Conservation (phyloP, 192 early-diverging fungal species). For the Bifiguratus adelaidae region DNA sequence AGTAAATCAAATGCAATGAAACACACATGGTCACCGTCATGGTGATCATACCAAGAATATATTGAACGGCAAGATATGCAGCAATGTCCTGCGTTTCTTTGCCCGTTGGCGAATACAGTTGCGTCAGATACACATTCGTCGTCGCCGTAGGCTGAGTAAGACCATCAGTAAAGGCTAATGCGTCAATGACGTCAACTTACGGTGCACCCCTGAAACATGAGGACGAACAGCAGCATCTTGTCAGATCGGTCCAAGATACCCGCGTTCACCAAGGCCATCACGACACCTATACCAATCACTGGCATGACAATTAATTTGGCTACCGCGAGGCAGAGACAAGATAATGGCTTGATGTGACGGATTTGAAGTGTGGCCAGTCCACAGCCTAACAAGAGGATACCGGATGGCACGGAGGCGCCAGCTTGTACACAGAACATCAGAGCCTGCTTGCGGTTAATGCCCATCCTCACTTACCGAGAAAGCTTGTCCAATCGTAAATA, state of each 20-base stretch:
- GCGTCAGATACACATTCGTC: neutral
- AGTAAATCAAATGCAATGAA: too few relatives aligned
- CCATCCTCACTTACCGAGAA: too few relatives aligned
- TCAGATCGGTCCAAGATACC: neutral
- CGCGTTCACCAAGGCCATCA: neutral
- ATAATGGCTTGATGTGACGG: neutral
- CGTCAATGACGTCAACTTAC: too few relatives aligned
- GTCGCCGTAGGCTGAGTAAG: neutral
- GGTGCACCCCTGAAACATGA: neutral
- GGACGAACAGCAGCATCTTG: conserved; percentile 2
- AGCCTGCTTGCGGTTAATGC: too few relatives aligned
- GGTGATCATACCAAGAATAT: neutral
- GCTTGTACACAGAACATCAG: neutral
- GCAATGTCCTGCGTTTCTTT: neutral
- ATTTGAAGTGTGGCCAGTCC: neutral
- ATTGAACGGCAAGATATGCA: neutral
- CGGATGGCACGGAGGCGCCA: neutral
- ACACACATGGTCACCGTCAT: neutral
- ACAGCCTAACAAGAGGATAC: neutral
- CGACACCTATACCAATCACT: neutral
- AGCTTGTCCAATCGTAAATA: neutral
- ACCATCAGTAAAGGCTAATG: too few relatives aligned
- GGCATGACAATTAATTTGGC: neutral
- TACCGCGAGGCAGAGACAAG: neutral
- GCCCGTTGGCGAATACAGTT: conserved; percentile 1